Percentiles rank a stretch among this genome's conserved stretches.
Evolutionary conservation across 108 stramenopile genomes (phyloP).

Genomic region (Skeletonema marinoi): DNA sequence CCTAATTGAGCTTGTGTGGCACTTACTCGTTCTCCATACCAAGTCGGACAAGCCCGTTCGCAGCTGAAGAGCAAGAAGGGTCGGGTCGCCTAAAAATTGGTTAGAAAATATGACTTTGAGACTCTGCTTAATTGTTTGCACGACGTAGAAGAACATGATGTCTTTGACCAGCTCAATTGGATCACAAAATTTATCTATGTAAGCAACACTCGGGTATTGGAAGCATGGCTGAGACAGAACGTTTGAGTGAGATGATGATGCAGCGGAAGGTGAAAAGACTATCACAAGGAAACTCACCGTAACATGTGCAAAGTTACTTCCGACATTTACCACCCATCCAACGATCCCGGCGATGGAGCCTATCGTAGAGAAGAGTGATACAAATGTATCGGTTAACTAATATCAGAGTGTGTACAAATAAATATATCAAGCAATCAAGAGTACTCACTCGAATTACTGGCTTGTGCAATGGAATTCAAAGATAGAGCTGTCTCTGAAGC

Average conservation of each 20-base stretch:
- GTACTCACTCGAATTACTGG: slow-evolving; percentile 19
- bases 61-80: slow-evolving; percentile 14
- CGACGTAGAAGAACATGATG: slow-evolving; percentile 8
- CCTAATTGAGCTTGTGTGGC: not conserved
- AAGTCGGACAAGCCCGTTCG: slow-evolving; percentile 27
- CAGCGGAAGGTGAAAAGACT: not conserved
- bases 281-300: not conserved
- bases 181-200: slow-evolving; percentile 28
- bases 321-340: slow-evolving; percentile 38
- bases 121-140: slow-evolving; percentile 32
- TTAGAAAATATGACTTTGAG: slow-evolving; percentile 32
- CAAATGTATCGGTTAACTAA: not conserved
- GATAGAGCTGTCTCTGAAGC: slow-evolving; percentile 15
- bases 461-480: slow-evolving; percentile 18
- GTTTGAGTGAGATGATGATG: not conserved
- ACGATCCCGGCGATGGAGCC: slow-evolving; percentile 18
- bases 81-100: slow-evolving; percentile 36
- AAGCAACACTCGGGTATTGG: slow-evolving; percentile 13
- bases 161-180: slow-evolving; percentile 23
- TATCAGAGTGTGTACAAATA: not conserved
- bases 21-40: slow-evolving; percentile 23
- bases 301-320: slow-evolving; percentile 35
- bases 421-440: not conserved
- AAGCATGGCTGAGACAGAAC: slow-evolving; percentile 14
- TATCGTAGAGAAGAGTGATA: not conserved